Percentiles rank a stretch among this genome's conserved stretches.
These are phyloP conservation scores for Botrytis squamosa DNA, from an alignment of 2,329 filamentous ascomycete genomes.

Conservation along the genomic window DNA sequence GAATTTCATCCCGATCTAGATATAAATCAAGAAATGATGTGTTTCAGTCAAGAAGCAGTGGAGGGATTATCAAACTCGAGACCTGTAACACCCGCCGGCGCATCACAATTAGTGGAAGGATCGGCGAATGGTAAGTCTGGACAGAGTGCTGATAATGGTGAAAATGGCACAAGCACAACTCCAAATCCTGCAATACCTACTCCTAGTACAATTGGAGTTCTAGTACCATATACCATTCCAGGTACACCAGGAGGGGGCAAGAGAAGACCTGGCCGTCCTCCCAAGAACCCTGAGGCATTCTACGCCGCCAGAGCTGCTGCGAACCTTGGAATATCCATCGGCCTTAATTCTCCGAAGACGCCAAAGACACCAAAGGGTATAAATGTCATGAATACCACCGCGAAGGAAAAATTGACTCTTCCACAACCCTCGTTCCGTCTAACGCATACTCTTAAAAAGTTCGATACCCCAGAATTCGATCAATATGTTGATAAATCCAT, in stretches of 20 bases:
- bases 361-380: slow-evolving; percentile 63
- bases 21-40: slow-evolving; percentile 74
- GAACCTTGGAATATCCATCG: slow-evolving; percentile 26
- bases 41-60: slow-evolving; percentile 81
- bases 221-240: slow-evolving; percentile 36
- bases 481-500: slow-evolving; percentile 95
- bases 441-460: slow-evolving; percentile 75
- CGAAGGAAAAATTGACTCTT: slow-evolving; percentile 75
- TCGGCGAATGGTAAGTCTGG: slow-evolving; percentile 44
- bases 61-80: slow-evolving; percentile 64
- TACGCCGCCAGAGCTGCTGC: slow-evolving; percentile 51
- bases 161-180: slow-evolving; percentile 31
- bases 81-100: slow-evolving; percentile 43
- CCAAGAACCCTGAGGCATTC: slow-evolving; percentile 59
- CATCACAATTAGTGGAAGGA: slow-evolving; percentile 40
- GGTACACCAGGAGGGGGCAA: slow-evolving; percentile 45
- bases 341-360: slow-evolving; percentile 23
- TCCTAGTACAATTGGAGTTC: slow-evolving; percentile 31
- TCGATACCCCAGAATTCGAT: slow-evolving; percentile 82
- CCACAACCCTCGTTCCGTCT: slow-evolving; percentile 73
- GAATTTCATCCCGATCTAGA: slow-evolving; percentile 96
- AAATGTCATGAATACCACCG: slow-evolving; percentile 76
- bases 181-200: slow-evolving; percentile 31
- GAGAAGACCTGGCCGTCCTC: slow-evolving; percentile 62
- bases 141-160: slow-evolving; percentile 29